Conservation (phyloP, 306 rosid genomes). For the Citrullus mucosospermus region DNA sequence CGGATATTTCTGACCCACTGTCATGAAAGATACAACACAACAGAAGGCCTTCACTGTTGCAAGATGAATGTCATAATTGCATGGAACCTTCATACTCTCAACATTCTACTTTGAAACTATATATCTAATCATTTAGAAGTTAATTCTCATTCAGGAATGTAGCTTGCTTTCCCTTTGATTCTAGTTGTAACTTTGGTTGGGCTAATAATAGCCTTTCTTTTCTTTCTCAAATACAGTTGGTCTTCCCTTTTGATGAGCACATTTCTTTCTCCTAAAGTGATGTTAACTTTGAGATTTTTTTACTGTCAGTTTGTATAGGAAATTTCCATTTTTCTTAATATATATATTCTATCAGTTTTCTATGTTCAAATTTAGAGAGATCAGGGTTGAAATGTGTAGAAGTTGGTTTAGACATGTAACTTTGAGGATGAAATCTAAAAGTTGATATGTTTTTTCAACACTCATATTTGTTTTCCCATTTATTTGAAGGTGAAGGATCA, state of each 20-base stretch:
- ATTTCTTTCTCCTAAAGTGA: not conserved
- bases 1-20: conserved; percentile 3
- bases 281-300: not conserved
- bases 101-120: not conserved
- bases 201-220: not conserved
- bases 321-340: not conserved
- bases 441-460: no score
- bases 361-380: not conserved
- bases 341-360: not conserved
- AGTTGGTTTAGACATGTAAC: not conserved
- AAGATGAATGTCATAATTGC: not conserved
- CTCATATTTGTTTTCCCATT: not conserved
- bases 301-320: not conserved
- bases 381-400: not conserved
- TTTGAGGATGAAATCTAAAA: no score
- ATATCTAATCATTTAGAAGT: no score
- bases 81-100: not conserved
- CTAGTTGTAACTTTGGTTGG: not conserved
- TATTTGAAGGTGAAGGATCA: no score
- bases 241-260: not conserved
- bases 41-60: not conserved
- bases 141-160: not conserved
- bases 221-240: not conserved
- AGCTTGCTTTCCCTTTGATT: not conserved
- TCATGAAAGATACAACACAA: not conserved